Evolutionary conservation across 169 alveolate genomes (phyloP), one percentile per base, ranked within the genome.

Genomic region (Eimeria falciformis): DNA sequence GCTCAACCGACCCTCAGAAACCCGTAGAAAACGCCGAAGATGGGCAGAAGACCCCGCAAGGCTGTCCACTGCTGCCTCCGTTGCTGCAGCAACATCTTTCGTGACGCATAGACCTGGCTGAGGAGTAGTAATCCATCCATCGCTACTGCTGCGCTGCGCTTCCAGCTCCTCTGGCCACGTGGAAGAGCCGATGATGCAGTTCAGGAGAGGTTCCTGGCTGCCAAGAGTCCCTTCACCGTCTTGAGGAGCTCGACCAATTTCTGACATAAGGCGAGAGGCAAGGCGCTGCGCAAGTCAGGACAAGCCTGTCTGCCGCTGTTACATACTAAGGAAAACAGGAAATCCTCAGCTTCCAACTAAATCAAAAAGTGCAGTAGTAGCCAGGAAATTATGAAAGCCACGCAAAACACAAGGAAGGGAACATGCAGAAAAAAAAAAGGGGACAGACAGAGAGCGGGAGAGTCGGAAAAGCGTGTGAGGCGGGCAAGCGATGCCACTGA

Each of bases 101-200:
- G 86, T 77, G 29, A 77, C 68, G 69, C 86, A 77, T 33, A 77
- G 27, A 29, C 86, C 86, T 23, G 86, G 86, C 47, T 68, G 14
- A 11, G 17, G 86, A 18, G 45, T 46, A 14, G 86, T 68, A 27
- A 77, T 21, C 18, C 69, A 46, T 25, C 68, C 12, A 25, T 12
- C 46, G 78, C 78, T 71, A 17, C 21, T 5, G 83, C 53, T 27
- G 47, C 12, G 21, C 69, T 77, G 27, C 0, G 68, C 9, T 14
- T 11, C 21, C 68, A 77, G 47, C 69, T 56, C 86, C 47, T 77
- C 45, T 17, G 86, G 86, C 86, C 86, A 77, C 25, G 86, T 7
- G 14, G 62, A 47, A 18, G 14, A 43, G 14, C 86, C 86, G 27
- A 77, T 46, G 46, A 77, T 18, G 25, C 69, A 77, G 86, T 68